A percentile compares a stretch with the other conserved stretches of the same genome.
phyloP scores from a whole-genome alignment of 306 rosid species.

The Trifolium fragiferum region DNA sequence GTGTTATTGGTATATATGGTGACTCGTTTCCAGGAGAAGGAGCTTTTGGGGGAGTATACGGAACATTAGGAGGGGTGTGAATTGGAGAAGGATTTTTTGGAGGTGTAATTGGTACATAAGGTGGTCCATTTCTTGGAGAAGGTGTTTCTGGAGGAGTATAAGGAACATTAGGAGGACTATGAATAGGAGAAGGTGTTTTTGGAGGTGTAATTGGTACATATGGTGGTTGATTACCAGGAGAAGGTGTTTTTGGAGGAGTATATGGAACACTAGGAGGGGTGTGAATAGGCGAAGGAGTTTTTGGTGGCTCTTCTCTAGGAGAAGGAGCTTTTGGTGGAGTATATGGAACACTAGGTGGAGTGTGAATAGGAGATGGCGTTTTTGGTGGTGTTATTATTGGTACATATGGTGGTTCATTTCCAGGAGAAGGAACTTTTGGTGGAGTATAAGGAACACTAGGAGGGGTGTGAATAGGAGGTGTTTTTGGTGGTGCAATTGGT shows the following conservation, averaged over 20 bases:
- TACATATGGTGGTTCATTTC: too few relatives aligned
- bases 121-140: background rate
- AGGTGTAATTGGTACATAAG: background rate
- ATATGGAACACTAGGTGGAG: background rate
- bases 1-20: background rate
- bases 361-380: background rate
- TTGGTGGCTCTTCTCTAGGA: constrained; percentile 3
- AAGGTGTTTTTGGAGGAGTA: constrained; percentile 24
- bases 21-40: too few relatives aligned
- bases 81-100: background rate
- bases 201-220: constrained; percentile 28
- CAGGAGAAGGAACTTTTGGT: background rate
- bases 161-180: background rate
- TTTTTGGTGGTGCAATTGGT: background rate
- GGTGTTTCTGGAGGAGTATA: background rate
- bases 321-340: constrained; percentile 34
- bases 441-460: constrained; percentile 18
- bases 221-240: background rate
- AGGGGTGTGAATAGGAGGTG: constrained; percentile 12
- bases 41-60: background rate
- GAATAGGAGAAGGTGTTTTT: constrained; percentile 18
- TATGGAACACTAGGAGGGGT: constrained; percentile 6
- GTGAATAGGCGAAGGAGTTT: background rate
- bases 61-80: background rate
- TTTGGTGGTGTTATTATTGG: constrained; percentile 7